Evolutionary conservation across 305 asterid genomes (phyloP), one percentile per base, ranked within the genome.

Genomic region (Withania somnifera): DNA sequence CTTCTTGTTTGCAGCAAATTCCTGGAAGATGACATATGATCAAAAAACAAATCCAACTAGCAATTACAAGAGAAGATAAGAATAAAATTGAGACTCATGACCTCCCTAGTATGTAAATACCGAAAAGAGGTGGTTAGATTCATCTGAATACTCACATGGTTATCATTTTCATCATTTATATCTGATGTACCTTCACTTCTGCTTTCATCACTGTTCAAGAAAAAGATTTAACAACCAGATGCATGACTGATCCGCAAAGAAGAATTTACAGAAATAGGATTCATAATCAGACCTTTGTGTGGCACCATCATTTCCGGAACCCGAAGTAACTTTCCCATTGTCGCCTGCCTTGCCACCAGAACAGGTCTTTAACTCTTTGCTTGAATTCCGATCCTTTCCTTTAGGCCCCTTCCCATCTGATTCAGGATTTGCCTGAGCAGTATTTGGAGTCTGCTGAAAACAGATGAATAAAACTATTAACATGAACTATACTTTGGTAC

Each of bases 111-210:
- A 50, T 75, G 63, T 24, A 30, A 71, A 77, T 76, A 79, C 80
- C 51, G 76, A 57, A 47, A 40, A 36, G 60, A 68, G 11, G 40
- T 61, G 9, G 10, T 60, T 19, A 38, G 54, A 34, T 22, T 0
- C 36, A 52, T 78, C 20, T 30, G 64, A 79, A 60, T 79, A 81
- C 82, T 45, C 63, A 92, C 97, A 87, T 86, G 91, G 78, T 88
- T 84, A 88, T 89, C 89, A 79, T 94, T 87, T 83, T 97, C 98
- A 84, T 92, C 98, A 82, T 96, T 97, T 82, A 89, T 91, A 83
- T 91, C 97, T 32, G 98, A 89, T 28, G 97, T 93, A 84, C 95
- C 97, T 81, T 91, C 98, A 84, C 97, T 93, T 84, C 97, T 98
- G 60, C 98, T 97, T 76, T 92, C 98, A 85, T 88, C 97, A 85